These are phyloP conservation scores for Fusarium torreyae DNA, from an alignment of 2,329 filamentous ascomycete genomes.

Conservation along the genomic window DNA sequence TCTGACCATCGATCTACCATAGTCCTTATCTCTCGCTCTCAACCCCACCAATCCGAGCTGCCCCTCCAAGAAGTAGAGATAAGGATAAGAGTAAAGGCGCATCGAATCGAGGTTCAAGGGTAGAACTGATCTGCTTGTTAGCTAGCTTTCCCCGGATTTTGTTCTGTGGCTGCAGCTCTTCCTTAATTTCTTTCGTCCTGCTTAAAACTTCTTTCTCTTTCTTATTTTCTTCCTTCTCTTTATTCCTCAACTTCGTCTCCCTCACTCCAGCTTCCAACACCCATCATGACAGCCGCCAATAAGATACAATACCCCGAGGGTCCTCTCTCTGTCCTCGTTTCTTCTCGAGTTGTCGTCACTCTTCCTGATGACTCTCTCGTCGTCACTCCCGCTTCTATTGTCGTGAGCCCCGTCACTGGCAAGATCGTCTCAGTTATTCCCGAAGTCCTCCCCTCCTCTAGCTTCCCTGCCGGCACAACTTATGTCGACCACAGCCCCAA, in stretches of 20 bases:
- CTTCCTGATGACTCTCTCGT: conserved; percentile 73
- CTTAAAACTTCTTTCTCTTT: conserved; percentile 3
- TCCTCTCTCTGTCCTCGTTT: conserved; percentile 81
- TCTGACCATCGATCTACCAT: conserved; percentile 9
- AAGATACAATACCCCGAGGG: conserved; percentile 47
- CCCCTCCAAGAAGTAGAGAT: conserved; percentile 42
- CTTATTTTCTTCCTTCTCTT: conserved; percentile 24
- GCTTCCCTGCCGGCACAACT: conserved; percentile 79
- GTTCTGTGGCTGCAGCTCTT: conserved; percentile 21
- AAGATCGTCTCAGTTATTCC: conserved; percentile 86
- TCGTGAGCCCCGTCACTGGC: conserved; percentile 82
- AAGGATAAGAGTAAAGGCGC: conserved; percentile 37
- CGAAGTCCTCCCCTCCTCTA: conserved; percentile 78
- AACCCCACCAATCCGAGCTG: conserved; percentile 46
- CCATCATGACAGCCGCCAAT: conserved; percentile 53
- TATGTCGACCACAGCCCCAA: conserved; percentile 90
- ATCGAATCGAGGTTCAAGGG: conserved; percentile 13
- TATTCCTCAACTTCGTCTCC: conserved; percentile 7
- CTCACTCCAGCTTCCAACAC: background rate
- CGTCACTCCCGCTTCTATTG: conserved; percentile 86
- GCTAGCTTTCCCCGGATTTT: conserved; percentile 25
- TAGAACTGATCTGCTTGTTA: conserved; percentile 20
- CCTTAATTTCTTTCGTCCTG: conserved; percentile 6
- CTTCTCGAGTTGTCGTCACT: conserved; percentile 85
- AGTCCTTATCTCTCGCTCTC: conserved; percentile 42